Conservation (phyloP, 371 early-diverging fungal genomes). For the Apophysomyces trapeziformis region DNA sequence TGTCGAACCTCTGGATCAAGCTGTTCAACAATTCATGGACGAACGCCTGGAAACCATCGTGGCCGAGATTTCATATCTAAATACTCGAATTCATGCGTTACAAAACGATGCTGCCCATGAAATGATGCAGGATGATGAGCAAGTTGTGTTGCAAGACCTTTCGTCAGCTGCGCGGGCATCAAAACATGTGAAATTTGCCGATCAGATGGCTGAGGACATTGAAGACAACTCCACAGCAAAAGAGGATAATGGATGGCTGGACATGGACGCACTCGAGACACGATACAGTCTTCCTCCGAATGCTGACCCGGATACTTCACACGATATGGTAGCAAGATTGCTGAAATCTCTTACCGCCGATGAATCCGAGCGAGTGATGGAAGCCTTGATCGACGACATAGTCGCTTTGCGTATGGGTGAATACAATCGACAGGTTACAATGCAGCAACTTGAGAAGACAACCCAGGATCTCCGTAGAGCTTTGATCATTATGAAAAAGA, state of each 20-base stretch:
- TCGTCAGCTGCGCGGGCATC: constrained; percentile 14
- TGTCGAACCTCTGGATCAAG: constrained; percentile 46
- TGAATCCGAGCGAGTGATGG: constrained; percentile 69
- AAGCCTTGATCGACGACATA: constrained; percentile 75
- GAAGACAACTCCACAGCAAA: background rate
- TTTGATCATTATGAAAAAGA: constrained; percentile 74
- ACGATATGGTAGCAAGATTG: constrained; percentile 59
- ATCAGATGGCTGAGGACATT: constrained; percentile 11
- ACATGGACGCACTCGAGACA: constrained; percentile 52
- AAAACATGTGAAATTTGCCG: constrained; percentile 34
- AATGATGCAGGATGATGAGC: constrained; percentile 45
- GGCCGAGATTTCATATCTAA: constrained; percentile 75
- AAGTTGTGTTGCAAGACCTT: constrained; percentile 14
- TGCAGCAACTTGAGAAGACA: constrained; percentile 63
- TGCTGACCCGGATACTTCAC: constrained; percentile 49
- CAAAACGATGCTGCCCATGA: constrained; percentile 65
- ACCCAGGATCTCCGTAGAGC: constrained; percentile 69
- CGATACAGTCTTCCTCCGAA: constrained; percentile 46
- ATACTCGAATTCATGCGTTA: constrained; percentile 65
- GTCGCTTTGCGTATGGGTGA: constrained; percentile 65
- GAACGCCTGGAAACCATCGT: constrained; percentile 79
- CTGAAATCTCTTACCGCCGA: constrained; percentile 60
- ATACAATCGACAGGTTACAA: constrained; percentile 57
- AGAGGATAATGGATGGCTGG: constrained; percentile 30
- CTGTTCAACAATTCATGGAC: constrained; percentile 69